A percentile compares a stretch with the other conserved stretches of the same genome.
Evolutionary conservation across 2,329 filamentous ascomycete genomes (phyloP).

Genomic region (Fusarium sp.): DNA sequence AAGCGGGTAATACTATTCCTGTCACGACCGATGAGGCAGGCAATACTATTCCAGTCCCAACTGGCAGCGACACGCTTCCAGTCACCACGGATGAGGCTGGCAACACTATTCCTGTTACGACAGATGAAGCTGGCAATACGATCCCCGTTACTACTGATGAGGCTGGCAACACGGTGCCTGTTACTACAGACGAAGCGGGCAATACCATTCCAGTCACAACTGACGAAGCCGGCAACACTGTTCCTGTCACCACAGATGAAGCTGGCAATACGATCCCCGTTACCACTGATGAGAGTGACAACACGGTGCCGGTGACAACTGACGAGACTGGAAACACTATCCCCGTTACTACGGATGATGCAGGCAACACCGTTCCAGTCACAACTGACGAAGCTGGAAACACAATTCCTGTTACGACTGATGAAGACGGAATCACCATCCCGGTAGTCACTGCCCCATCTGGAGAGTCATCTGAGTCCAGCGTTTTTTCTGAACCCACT

Average conservation of each 20-base stretch:
- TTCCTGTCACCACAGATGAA: not conserved
- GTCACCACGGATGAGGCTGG: not conserved
- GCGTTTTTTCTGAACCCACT: not conserved
- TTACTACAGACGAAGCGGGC: not conserved
- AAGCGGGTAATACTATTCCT: not conserved
- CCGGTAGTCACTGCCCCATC: not conserved
- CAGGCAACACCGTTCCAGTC: not conserved
- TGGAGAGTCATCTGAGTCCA: not conserved
- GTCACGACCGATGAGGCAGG: not conserved
- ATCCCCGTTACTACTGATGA: not conserved
- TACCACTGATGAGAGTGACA: not conserved
- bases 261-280: not conserved
- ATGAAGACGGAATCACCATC: not conserved
- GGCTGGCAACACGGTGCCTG: not conserved
- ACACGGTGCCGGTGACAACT: not conserved
- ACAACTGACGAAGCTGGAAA: not conserved
- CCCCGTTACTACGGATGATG: not conserved
- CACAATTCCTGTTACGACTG: not conserved
- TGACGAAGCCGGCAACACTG: not conserved
- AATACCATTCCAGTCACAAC: not conserved
- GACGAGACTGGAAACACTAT: not conserved
- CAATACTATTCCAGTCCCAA: not conserved
- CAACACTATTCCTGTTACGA: not conserved
- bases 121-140: not conserved
- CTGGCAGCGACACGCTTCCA: not conserved